These are phyloP conservation scores for Fagopyrum tataricum DNA, from an alignment of 148 eudicot species.

Conservation along the genomic window DNA sequence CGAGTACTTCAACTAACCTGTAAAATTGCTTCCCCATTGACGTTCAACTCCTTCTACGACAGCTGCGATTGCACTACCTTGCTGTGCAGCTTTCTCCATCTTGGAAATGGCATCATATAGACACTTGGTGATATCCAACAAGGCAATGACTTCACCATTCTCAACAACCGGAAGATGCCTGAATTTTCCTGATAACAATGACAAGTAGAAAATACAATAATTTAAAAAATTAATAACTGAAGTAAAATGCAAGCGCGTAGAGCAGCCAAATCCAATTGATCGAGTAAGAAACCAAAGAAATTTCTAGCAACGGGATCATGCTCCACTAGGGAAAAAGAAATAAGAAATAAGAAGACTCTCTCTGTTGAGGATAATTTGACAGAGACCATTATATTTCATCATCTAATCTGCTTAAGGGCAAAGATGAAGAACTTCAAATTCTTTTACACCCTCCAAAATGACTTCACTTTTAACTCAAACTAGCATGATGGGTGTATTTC, in stretches of 20 bases:
- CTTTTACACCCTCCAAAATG: background rate
- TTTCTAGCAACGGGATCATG: background rate
- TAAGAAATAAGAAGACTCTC: background rate
- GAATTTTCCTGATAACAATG: conserved; percentile 57
- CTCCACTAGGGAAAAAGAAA: background rate
- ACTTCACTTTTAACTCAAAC: background rate
- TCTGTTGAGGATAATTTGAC: conserved; percentile 5
- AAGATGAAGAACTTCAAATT: background rate
- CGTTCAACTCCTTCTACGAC: conserved; percentile 97
- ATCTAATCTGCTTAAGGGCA: background rate
- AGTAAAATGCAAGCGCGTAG: background rate
- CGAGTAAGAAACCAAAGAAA: background rate
- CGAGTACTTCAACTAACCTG: conserved; percentile 36
- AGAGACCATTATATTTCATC: background rate
- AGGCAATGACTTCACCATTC: conserved; percentile 94
- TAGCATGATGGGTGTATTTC: background rate
- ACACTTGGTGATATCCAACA: conserved; percentile 93
- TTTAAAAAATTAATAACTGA: background rate
- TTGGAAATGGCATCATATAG: conserved; percentile 96
- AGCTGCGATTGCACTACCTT: conserved; percentile 96
- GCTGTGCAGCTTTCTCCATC: conserved; percentile 97
- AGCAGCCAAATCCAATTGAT: background rate
- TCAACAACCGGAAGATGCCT: conserved; percentile 98
- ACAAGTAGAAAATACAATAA: background rate
- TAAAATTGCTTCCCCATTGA: conserved; percentile 74